phyloP scores from a whole-genome alignment of 2,329 filamentous ascomycete species.

The Colletotrichum liaoningense region DNA sequence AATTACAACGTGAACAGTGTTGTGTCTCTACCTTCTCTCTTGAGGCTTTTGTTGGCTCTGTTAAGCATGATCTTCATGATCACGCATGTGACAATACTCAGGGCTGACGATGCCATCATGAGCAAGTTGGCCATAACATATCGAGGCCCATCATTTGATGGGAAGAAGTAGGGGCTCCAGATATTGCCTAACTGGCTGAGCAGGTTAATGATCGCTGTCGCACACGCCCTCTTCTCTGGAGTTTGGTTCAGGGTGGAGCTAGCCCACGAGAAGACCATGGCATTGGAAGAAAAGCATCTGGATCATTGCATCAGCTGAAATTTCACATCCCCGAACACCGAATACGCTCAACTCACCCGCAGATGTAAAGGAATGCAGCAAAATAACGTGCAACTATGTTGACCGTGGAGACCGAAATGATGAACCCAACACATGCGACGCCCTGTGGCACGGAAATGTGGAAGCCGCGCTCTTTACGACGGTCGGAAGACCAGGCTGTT shows the following conservation, averaged over 20 bases:
- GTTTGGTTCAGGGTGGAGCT: conserved; percentile 46
- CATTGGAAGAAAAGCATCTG: neutral
- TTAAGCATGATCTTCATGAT: conserved; percentile 24
- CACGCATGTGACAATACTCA: conserved; percentile 16
- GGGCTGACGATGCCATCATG: conserved; percentile 26
- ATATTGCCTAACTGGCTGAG: conserved; percentile 51
- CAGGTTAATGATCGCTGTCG: conserved; percentile 49
- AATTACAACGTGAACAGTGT: neutral
- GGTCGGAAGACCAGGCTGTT: conserved; percentile 36
- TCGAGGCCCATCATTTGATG: conserved; percentile 40
- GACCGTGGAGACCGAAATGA: conserved; percentile 68
- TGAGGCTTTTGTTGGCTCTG: conserved; percentile 14
- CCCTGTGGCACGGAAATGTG: conserved; percentile 35
- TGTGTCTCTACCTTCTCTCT: neutral
- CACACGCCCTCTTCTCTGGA: conserved; percentile 50
- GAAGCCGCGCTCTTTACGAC: conserved; percentile 35
- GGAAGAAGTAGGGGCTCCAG: conserved; percentile 53
- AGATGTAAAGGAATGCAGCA: conserved; percentile 44
- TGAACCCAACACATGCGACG: conserved; percentile 66
- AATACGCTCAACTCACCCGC: conserved; percentile 2
- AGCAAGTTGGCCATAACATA: conserved; percentile 44
- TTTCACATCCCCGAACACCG: neutral
- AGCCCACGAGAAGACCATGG: conserved; percentile 46
- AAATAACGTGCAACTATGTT: conserved; percentile 63
- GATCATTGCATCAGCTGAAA: neutral